Base-by-base conservation (phyloP, 768 basidiomycete genomes). In the Termitomyces sp. region DNA sequence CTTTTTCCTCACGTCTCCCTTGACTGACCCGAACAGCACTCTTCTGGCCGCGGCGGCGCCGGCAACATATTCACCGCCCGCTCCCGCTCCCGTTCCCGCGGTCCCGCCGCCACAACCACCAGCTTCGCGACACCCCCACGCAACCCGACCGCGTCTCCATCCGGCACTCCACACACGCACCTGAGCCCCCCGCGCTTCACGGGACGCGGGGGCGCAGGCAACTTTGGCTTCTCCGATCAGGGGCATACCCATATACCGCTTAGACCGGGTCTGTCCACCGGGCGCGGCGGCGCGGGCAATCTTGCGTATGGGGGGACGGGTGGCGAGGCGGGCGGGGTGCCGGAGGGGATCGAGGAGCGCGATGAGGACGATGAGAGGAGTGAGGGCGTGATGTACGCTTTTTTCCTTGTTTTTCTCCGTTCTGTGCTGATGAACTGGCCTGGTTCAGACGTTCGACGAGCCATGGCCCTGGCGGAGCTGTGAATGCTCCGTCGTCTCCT, bases 31-130 rank as follows among this genome's bases (percentile, higher is more conserved):
- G 0, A 3, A 21, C 55, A 79, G 78, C 73, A 81, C 68, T 87
- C 85, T 25, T 76, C 77, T 16, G 88, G 88, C 7, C 81, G 86
- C 19, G 87, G 88, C 34, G 87, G 87, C 8, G 52, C 68, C 3
- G 87, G 88, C 19, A 89, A 89, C 64, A 83, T 88, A 37, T 68
- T 70, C 40, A 70, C 75, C 9, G 40, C 52, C 2, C 79, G 80
- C 44, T 84, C 84, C 12, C 80, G 78, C 28, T 86, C 84, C n/a
- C 55, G 58, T 3, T 51, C 50, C 2, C 50, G 50, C 17, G 50
- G 50, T 0, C 50, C 50, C 25, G 2, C 48, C 21, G 12, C 49
- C 37, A 50, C 47, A 1, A 4, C 34, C 6, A 35, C 3, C 21
- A 49, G 16, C 5, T 37, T 37, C 21, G 34, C 34, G 14, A 37